phyloP scores from a whole-genome alignment of 2,329 filamentous ascomycete species.

The Aureobasidium sp. region DNA sequence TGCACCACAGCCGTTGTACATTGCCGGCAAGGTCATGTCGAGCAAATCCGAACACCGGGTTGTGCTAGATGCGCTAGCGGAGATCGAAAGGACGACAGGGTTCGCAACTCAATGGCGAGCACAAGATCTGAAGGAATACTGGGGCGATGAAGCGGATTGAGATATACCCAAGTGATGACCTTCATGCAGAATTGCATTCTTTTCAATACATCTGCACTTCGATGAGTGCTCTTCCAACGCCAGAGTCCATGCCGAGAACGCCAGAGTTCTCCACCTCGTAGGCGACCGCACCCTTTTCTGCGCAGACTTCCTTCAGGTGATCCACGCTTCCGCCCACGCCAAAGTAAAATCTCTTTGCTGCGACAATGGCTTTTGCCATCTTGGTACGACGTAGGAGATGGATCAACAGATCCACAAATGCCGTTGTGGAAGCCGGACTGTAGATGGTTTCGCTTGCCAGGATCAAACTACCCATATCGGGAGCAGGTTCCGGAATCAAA shows the following conservation, averaged over 20 bases:
- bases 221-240: slow-evolving; percentile 39
- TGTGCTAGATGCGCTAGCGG: slow-evolving; percentile 40
- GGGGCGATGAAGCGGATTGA: slow-evolving; percentile 32
- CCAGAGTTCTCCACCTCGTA: slow-evolving; percentile 40
- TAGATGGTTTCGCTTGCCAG: slow-evolving; percentile 79
- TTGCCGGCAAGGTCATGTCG: slow-evolving; percentile 41
- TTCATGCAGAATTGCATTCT: neutral
- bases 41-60: slow-evolving; percentile 35
- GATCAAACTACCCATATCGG: slow-evolving; percentile 43
- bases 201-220: slow-evolving; percentile 33
- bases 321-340: slow-evolving; percentile 76
- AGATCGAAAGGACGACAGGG: slow-evolving; percentile 45
- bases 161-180: neutral
- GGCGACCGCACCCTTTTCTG: slow-evolving; percentile 34
- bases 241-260: slow-evolving; percentile 33
- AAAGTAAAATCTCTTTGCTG: slow-evolving; percentile 74
- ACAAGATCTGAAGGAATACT: slow-evolving; percentile 44
- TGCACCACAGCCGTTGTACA: slow-evolving; percentile 39
- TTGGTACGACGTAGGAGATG: slow-evolving; percentile 46
- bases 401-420: slow-evolving; percentile 61
- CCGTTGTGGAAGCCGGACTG: slow-evolving; percentile 59
- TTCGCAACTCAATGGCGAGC: slow-evolving; percentile 47
- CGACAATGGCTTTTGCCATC: slow-evolving; percentile 56
- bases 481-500: slow-evolving; percentile 38
- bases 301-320: slow-evolving; percentile 51